phyloP scores from a whole-genome alignment of 192 early-diverging fungal genomes.

The Linnemannia exigua region DNA sequence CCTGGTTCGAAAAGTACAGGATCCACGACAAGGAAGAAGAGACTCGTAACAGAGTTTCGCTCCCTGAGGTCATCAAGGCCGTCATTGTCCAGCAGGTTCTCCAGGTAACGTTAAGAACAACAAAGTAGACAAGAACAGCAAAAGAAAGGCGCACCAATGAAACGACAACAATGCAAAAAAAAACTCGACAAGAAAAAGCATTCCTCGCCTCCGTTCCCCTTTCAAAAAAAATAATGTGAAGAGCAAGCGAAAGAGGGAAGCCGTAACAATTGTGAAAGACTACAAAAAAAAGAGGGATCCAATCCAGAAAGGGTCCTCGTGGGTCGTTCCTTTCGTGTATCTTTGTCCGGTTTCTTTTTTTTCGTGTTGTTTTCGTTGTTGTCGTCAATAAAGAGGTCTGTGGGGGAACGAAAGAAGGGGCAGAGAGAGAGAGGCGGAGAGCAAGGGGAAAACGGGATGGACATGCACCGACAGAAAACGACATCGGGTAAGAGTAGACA shows the following conservation, averaged over 20 bases:
- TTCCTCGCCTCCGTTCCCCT: not conserved
- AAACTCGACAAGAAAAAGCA: not conserved
- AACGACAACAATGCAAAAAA: not conserved
- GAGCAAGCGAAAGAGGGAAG: not conserved
- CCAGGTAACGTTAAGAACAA: constrained; percentile 57
- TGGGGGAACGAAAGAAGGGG: not conserved
- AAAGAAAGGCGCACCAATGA: not conserved
- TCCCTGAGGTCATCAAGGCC: constrained; percentile 70
- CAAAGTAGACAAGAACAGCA: not conserved
- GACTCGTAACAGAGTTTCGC: constrained; percentile 75
- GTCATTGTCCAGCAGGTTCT: constrained; percentile 80
- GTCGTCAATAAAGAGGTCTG: not conserved
- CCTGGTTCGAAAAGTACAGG: constrained; percentile 78
- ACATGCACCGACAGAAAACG: not conserved
- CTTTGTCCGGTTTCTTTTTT: not conserved
- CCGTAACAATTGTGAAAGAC: not conserved
- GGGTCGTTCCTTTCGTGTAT: not conserved
- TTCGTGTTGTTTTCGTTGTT: not conserved
- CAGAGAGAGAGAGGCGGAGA: not conserved
- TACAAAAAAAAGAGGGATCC: not conserved
- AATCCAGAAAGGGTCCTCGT: not conserved
- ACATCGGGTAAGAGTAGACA: constrained; percentile 5
- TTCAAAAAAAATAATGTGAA: not conserved
- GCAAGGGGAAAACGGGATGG: not conserved
- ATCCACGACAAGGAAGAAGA: constrained; percentile 71